phyloP scores from a whole-genome alignment of 805 yeast genomes.

The Pichia nakasei region DNA sequence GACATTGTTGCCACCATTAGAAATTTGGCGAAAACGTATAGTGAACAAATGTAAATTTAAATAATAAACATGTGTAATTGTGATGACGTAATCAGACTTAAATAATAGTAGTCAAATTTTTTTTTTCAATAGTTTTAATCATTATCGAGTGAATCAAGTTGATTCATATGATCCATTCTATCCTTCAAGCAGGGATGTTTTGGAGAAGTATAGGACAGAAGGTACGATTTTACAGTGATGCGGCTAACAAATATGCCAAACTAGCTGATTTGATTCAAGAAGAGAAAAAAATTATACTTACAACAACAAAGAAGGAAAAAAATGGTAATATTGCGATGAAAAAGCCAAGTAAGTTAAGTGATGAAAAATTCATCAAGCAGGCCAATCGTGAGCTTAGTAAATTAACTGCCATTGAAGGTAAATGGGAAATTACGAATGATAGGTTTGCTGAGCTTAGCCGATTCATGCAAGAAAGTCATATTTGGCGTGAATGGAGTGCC shows the following conservation, averaged over 20 bases:
- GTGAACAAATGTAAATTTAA: constrained; percentile 6
- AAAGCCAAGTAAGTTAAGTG: neutral
- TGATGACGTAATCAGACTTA: neutral
- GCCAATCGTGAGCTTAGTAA: constrained; percentile 12
- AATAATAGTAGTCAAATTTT: neutral
- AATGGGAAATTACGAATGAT: neutral
- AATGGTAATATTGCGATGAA: neutral
- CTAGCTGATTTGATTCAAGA: neutral
- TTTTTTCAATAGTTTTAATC: neutral
- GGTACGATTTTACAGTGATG: neutral
- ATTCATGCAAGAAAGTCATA: constrained; percentile 11
- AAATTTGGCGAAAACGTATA: constrained; percentile 39
- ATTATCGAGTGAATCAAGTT: too few species aligned
- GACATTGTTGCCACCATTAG: constrained; percentile 71
- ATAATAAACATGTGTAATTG: too few species aligned
- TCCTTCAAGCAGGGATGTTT: too few species aligned
- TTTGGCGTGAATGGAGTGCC: constrained; percentile 53
- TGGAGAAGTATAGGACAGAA: neutral
- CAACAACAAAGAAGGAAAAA: neutral
- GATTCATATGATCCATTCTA: too few species aligned
- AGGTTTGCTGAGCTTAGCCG: neutral
- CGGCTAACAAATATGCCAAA: neutral
- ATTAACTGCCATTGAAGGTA: constrained; percentile 5
- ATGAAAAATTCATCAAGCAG: neutral
- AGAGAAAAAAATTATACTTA: too few species aligned